A percentile compares a stretch with the other conserved stretches of the same genome.
These are phyloP conservation scores for Neoboletus magnificus DNA, from an alignment of 768 basidiomycete genomes.

Conservation along the genomic window DNA sequence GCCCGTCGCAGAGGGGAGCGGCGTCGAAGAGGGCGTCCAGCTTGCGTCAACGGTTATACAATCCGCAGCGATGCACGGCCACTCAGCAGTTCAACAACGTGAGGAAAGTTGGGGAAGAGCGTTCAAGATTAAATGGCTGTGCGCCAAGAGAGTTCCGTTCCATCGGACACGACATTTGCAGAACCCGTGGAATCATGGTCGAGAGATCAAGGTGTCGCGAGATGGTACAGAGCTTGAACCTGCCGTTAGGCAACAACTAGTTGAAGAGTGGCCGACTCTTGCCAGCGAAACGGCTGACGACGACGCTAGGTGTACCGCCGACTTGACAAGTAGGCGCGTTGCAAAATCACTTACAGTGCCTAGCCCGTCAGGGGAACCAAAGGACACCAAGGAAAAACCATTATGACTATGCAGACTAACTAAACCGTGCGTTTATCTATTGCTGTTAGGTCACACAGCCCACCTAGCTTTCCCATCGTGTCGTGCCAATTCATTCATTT, in stretches of 20 bases:
- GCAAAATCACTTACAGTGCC: background rate
- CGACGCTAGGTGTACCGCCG: background rate
- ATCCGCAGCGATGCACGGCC: background rate
- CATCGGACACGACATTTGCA: constrained; percentile 71
- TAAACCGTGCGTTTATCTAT: background rate
- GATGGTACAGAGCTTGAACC: constrained; percentile 95
- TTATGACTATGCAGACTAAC: background rate
- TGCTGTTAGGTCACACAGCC: background rate
- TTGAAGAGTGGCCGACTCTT: constrained; percentile 65
- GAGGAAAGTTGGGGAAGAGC: constrained; percentile 63
- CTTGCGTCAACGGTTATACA: background rate
- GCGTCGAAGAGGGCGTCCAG: constrained; percentile 17
- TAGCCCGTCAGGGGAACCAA: background rate
- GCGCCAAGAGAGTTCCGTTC: constrained; percentile 70
- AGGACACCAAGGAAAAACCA: background rate
- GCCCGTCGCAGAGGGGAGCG: constrained; percentile 21
- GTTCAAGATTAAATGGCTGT: constrained; percentile 83
- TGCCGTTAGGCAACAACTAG: constrained; percentile 55
- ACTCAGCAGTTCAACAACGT: constrained; percentile 13
- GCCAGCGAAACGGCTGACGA: constrained; percentile 13
- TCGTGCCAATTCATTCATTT: background rate
- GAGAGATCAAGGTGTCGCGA: constrained; percentile 76
- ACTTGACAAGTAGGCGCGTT: background rate
- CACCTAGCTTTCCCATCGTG: background rate
- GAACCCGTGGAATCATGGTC: constrained; percentile 91